Conservation (phyloP, 176 grass and related monocot species). For the Rhynchospora pubera region DNA sequence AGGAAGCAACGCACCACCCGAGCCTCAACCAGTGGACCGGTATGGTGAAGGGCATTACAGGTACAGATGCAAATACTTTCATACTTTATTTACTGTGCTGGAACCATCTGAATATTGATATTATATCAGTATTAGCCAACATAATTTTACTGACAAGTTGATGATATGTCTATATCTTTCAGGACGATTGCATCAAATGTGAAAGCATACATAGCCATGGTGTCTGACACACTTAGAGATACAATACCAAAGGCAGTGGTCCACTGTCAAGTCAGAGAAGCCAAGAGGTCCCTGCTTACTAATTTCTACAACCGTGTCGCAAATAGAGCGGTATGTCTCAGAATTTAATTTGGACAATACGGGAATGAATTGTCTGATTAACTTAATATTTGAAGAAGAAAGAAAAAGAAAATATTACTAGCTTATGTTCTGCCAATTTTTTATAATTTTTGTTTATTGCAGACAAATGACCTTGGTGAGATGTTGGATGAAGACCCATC, state of each 20-base stretch:
- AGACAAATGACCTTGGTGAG: slow-evolving; percentile 42
- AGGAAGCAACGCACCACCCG: slow-evolving; percentile 1
- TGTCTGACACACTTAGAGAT: slow-evolving; percentile 43
- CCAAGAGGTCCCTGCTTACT: slow-evolving; percentile 51
- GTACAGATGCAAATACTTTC: not conserved
- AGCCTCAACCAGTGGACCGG: slow-evolving; percentile 30
- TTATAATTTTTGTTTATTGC: not conserved
- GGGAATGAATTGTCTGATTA: not conserved
- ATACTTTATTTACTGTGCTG: not conserved
- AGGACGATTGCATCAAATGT: slow-evolving; percentile 66
- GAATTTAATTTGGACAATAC: not conserved
- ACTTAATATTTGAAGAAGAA: not conserved
- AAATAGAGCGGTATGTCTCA: slow-evolving; percentile 42
- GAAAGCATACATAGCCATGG: slow-evolving; percentile 48
- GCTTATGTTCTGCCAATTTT: not conserved
- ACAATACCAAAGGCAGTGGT: slow-evolving; percentile 63
- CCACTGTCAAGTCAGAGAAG: slow-evolving; percentile 68
- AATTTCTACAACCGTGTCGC: slow-evolving; percentile 55
- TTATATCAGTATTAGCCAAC: not conserved
- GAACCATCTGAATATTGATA: not conserved
- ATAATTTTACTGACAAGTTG: not conserved
- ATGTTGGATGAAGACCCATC: slow-evolving; percentile 63
- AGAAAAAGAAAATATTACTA: not conserved
- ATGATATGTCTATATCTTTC: not conserved
- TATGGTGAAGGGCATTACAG: slow-evolving; percentile 62